Evolutionary conservation across 495 filamentous ascomycete species (phyloP), one percentile per base, ranked within the genome.

Genomic region (Staphylotrichum tortipilum): DNA sequence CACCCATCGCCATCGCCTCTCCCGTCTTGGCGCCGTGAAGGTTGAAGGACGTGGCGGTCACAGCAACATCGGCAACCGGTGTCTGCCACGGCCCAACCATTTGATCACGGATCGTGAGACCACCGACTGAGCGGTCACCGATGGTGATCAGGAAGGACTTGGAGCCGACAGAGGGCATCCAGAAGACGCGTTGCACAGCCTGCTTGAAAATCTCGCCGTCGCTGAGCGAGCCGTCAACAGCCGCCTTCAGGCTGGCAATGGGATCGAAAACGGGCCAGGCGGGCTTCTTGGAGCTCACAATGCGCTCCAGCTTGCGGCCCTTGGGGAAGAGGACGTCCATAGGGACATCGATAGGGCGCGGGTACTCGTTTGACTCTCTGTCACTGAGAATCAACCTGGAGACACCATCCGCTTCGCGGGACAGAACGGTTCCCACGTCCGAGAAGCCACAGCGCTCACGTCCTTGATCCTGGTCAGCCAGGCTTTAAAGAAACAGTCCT

Each of bases 91-190:
- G 86, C 8, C 92, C 92, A 54, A 95, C 90, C 84, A 97, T 91
- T 63, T 97, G 92, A 65, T 96, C 92, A 53, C 88, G 78, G 17
- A 84, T 81, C 21, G 86, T 88, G 29, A 96, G 78, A 39, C 92
- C 92, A 49, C 89, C 89, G 35, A 96, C 92, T 35, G 84, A 87
- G 30, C 94, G 80, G 59, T 97, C 92, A 31, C 84, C 89, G 59
- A 97, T 98, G 3, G 92, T 96, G 58, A 98, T 96, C 11, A 98
- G 76, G 74, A 97, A 98, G 7, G 84, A 89, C 69, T 97, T 97
- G 14, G 89, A 95, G 8, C 88, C 92, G 18, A 97, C 92, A 19
- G 88, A 76, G 10, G 92, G 92, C 40, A 98, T 75, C 43, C 77
- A 78, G 38, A 98, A 79, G 2, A 97, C 87, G 52, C 88, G 73